Conservation (phyloP, 2,329 filamentous ascomycete genomes). For the Metarhizium brunneum region DNA sequence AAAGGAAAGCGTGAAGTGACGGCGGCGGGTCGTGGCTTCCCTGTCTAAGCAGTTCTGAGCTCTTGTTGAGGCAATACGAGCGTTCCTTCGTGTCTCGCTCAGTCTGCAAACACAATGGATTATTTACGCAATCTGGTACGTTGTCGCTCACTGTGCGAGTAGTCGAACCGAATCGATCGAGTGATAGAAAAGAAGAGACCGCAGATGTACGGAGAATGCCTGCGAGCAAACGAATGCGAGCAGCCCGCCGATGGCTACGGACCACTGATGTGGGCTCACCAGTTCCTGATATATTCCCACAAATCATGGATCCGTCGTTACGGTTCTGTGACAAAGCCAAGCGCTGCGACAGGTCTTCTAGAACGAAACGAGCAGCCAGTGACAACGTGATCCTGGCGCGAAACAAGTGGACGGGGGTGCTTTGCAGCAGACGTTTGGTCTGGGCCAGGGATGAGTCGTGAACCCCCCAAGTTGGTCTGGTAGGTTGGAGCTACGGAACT, state of each 20-base stretch:
- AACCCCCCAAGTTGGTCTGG: neutral
- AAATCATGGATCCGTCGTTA: constrained; percentile 5
- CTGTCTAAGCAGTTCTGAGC: constrained; percentile 1
- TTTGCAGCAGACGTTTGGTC: neutral
- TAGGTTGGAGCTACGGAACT: neutral
- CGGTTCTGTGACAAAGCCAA: constrained; percentile 2
- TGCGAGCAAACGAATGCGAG: neutral
- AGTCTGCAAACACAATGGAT: neutral
- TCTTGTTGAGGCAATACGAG: neutral
- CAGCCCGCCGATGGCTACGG: neutral
- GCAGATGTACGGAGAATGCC: neutral
- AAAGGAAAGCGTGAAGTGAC: neutral
- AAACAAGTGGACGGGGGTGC: constrained; percentile 3
- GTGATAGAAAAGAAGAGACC: neutral
- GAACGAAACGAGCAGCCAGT: constrained; percentile 2
- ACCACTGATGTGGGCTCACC: neutral
- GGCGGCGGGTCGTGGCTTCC: constrained; percentile 6
- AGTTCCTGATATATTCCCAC: constrained; percentile 4
- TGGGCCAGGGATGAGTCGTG: neutral
- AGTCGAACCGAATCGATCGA: neutral
- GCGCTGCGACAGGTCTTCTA: constrained; percentile 5
- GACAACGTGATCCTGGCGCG: constrained; percentile 4
- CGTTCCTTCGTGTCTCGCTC: neutral
- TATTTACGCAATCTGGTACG: neutral
- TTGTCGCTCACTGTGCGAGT: neutral